These are phyloP conservation scores for Quercus ilex DNA, from an alignment of 306 rosid species.

Conservation along the genomic window DNA sequence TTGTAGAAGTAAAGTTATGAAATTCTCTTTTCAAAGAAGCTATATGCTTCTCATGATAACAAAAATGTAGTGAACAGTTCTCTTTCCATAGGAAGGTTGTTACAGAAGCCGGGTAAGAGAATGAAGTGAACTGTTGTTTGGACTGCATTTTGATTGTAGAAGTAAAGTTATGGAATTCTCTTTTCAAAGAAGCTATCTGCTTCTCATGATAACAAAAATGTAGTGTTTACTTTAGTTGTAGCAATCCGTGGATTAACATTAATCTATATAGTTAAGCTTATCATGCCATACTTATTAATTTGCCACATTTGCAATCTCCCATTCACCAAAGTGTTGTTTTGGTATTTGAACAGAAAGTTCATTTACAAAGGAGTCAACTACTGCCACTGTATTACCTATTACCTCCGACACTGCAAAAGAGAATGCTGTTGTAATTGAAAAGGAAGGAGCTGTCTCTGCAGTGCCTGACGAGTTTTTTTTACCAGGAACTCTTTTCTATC, in stretches of 20 bases:
- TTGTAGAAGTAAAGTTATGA: neutral
- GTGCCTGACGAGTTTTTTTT: conserved; percentile 69
- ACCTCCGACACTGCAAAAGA: conserved; percentile 27
- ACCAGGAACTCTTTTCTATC: conserved; percentile 76
- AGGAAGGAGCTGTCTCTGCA: conserved; percentile 29
- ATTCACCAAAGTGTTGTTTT: conserved; percentile 20
- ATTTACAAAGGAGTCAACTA: conserved; percentile 32
- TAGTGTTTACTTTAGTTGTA: too few species aligned
- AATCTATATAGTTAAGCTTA: too few species aligned
- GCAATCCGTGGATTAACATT: too few species aligned
- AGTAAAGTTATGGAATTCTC: neutral
- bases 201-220: neutral
- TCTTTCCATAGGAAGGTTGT: too few species aligned
- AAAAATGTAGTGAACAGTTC: too few species aligned
- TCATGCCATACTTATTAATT: neutral
- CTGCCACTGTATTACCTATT: conserved; percentile 18
- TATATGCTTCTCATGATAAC: neutral
- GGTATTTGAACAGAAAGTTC: conserved; percentile 49
- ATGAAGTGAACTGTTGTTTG: neutral
- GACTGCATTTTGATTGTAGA: neutral
- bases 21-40: neutral
- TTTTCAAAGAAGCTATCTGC: neutral
- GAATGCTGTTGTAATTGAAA: conserved; percentile 28
- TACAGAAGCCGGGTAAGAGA: too few species aligned
- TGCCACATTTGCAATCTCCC: conserved; percentile 3